These are phyloP conservation scores for Baudoinia panamericana DNA, from an alignment of 495 filamentous ascomycete species.

Conservation along the genomic window DNA sequence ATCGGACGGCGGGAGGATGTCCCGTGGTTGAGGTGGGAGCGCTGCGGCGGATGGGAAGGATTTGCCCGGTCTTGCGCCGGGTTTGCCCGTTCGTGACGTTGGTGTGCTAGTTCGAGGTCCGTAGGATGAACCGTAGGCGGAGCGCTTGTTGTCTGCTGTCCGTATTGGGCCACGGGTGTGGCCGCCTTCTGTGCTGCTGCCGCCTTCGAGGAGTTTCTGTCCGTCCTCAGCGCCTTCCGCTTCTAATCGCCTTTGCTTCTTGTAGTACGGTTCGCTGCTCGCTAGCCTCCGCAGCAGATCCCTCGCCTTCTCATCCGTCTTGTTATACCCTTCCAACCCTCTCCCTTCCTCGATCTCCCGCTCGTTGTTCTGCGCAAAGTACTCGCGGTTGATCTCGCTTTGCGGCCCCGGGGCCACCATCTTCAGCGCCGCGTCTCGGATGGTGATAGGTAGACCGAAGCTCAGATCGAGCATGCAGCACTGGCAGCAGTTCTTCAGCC, in stretches of 20 bases:
- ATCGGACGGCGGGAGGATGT: constrained; percentile 74
- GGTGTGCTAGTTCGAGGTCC: not conserved
- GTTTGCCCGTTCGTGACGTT: not conserved
- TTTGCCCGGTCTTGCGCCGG: constrained; percentile 34
- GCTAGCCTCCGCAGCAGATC: constrained; percentile 77
- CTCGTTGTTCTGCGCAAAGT: constrained; percentile 94
- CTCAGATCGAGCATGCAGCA: constrained; percentile 96
- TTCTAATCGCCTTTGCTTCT: constrained; percentile 60
- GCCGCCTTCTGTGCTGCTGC: constrained; percentile 9
- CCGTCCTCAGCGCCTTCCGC: constrained; percentile 36
- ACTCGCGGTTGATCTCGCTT: constrained; percentile 87
- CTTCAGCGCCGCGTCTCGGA: constrained; percentile 93
- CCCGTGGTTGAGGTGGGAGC: constrained; percentile 63
- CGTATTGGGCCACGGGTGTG: constrained; percentile 30
- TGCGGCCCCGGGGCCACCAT: constrained; percentile 88
- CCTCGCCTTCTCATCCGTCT: constrained; percentile 88
- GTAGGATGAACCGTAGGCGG: constrained; percentile 19
- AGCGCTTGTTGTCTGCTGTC: constrained; percentile 22
- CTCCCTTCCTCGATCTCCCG: constrained; percentile 84
- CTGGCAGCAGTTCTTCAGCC: constrained; percentile 94
- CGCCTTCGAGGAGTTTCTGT: constrained; percentile 34
- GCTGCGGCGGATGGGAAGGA: constrained; percentile 58
- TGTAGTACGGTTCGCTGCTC: constrained; percentile 86
- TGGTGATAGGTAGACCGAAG: constrained; percentile 83
- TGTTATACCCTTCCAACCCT: constrained; percentile 76